Evolutionary conservation across 1,284 basidiomycete species (phyloP), one percentile per base, ranked within the genome.

Genomic region (Cryptococcus hybrid): DNA sequence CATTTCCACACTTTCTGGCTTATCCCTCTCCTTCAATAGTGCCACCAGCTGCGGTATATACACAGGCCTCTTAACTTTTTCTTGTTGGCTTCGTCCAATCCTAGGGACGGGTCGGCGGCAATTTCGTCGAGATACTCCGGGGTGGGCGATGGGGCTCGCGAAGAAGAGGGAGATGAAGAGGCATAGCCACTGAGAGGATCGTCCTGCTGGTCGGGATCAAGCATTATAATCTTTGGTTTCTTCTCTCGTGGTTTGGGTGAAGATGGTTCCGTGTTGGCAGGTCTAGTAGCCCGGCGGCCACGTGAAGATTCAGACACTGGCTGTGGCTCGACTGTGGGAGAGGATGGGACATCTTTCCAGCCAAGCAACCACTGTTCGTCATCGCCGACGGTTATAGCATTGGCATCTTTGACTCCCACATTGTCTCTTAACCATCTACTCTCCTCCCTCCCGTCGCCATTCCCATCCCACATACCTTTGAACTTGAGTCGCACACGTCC

Each of bases 171-270:
- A 1, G 69, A 72, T 1, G 82, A 80, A 2, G 74, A 86, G 2
- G 81, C 82, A 71, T 94, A 94, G 4, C 90, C 90, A 3, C 83
- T 83, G 12, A 94, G 75, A 0, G 90, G 92, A 73, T 93, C 91
- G 64, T 91, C 89, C 83, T 84, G 15, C 78, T 84, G 56, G 67
- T 73, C 69, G 12, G 64, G 56, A 62, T 62, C 70, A 51, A 55
- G 67, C 64, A 55, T 70, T 55, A 70, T 55, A 40, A 74, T 66
- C 46, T 73, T 73, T 54, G 67, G 68, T 35, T 59, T 52, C 1
- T 53, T 24, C 44, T 67, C 60, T 30, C 30, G 30, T 4, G 62
- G 39, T 54, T 54, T 57, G 5, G 60, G 11, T 44, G 39, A 34
- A 13, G 47, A 2, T 36, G 18, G 18, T 47, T 34, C 7, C 3